phyloP scores from a whole-genome alignment of 306 rosid genomes.

The Lathyrus tuberosus region DNA sequence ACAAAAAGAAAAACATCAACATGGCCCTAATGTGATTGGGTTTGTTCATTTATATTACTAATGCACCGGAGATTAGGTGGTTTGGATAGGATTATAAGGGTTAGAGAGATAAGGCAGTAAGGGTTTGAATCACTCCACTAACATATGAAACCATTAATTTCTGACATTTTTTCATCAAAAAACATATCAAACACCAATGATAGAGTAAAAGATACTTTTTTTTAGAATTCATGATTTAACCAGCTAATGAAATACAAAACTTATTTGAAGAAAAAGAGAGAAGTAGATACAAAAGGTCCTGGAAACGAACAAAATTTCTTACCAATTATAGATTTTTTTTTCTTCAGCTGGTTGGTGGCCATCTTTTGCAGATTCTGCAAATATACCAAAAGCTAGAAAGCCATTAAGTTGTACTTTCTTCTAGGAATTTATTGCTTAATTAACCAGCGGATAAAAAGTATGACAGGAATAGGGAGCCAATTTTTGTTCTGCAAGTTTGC shows the following conservation, averaged over 20 bases:
- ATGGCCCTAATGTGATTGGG: too few species aligned
- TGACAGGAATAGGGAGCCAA: slow-evolving; percentile 3
- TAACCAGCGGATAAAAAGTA: neutral
- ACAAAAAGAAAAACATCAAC: too few species aligned
- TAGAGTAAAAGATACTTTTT: too few species aligned
- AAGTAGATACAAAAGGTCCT: slow-evolving; percentile 5
- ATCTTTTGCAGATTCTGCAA: slow-evolving; percentile 32
- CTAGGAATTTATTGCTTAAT: slow-evolving; percentile 18
- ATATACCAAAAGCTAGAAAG: slow-evolving; percentile 5
- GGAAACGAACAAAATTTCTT: neutral
- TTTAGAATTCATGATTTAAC: too few species aligned
- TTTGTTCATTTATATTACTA: too few species aligned
- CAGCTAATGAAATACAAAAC: neutral
- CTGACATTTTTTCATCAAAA: too few species aligned
- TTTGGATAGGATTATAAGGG: too few species aligned
- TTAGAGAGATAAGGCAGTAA: too few species aligned
- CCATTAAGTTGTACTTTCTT: neutral
- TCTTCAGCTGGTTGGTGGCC: slow-evolving; percentile 9
- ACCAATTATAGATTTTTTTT: slow-evolving; percentile 6
- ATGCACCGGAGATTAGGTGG: too few species aligned
- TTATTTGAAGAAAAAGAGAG: neutral
- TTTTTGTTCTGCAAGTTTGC: slow-evolving; percentile 5
- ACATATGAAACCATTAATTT: too few species aligned
- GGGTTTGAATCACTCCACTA: too few species aligned
- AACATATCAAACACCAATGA: too few species aligned